phyloP scores from a whole-genome alignment of 768 basidiomycete species.

The Gelatoporia subvermispora region DNA sequence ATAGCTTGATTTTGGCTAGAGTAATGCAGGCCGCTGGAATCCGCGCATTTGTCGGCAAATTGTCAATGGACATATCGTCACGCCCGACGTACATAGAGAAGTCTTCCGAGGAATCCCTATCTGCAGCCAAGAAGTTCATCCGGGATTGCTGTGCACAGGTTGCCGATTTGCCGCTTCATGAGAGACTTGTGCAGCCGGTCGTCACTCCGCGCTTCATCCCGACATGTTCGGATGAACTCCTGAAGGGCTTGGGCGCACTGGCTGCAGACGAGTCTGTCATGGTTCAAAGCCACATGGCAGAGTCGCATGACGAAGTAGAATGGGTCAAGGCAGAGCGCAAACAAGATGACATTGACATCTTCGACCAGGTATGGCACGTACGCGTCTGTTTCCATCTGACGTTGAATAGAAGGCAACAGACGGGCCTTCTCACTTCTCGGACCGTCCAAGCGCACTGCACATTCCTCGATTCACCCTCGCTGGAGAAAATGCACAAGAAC shows the following conservation, averaged over 20 bases:
- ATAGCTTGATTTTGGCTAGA: slow-evolving; percentile 72
- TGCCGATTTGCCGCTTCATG: slow-evolving; percentile 36
- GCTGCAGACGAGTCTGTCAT: slow-evolving; percentile 41
- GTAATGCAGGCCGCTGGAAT: slow-evolving; percentile 69
- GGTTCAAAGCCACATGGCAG: slow-evolving; percentile 82
- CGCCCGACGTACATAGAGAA: slow-evolving; percentile 67
- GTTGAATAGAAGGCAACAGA: slow-evolving; percentile 31
- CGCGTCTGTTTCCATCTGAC: not conserved
- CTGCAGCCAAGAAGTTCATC: slow-evolving; percentile 54
- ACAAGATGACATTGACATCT: slow-evolving; percentile 69
- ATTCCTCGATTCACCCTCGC: slow-evolving; percentile 51
- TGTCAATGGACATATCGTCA: slow-evolving; percentile 84
- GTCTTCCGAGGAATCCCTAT: slow-evolving; percentile 44
- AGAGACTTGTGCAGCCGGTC: slow-evolving; percentile 68
- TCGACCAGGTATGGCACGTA: slow-evolving; percentile 48
- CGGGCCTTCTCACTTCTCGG: slow-evolving; percentile 52
- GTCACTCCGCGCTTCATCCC: slow-evolving; percentile 89
- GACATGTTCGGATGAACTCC: slow-evolving; percentile 72
- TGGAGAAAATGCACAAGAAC: slow-evolving; percentile 42
- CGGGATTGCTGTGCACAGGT: slow-evolving; percentile 39
- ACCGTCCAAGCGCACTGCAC: slow-evolving; percentile 91
- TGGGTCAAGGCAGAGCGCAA: slow-evolving; percentile 61
- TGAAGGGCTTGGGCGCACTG: slow-evolving; percentile 57
- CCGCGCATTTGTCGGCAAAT: slow-evolving; percentile 81
- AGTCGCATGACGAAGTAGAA: slow-evolving; percentile 70